These are phyloP conservation scores for Penicillium brevicompactum DNA, from an alignment of 2,329 filamentous ascomycete genomes.

Conservation along the genomic window DNA sequence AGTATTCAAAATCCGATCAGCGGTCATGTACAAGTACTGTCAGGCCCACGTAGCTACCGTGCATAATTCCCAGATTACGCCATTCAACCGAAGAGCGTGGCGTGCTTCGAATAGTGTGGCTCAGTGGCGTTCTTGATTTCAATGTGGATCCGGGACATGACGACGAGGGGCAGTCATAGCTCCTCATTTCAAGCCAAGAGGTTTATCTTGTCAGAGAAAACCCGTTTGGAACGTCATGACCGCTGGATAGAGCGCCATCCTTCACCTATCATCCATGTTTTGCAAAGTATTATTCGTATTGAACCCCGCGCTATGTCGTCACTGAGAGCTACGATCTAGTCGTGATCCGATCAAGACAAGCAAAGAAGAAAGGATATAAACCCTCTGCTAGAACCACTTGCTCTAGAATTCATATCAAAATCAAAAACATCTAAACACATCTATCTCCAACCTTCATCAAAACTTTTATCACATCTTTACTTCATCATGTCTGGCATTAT, in stretches of 20 bases:
- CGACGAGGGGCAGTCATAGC: slow-evolving; percentile 18
- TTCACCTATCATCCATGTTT: neutral
- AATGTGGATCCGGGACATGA: slow-evolving; percentile 15
- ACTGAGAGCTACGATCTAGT: slow-evolving; percentile 8
- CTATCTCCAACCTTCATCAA: neutral
- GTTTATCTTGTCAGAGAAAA: neutral
- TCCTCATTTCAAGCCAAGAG: slow-evolving; percentile 1
- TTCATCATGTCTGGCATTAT: slow-evolving; percentile 49
- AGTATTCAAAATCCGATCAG: no score
- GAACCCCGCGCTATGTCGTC: slow-evolving; percentile 22
- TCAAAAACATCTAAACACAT: neutral
- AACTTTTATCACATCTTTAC: neutral
- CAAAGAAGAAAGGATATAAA: slow-evolving; percentile 14
- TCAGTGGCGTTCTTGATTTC: slow-evolving; percentile 11
- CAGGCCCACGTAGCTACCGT: no score
- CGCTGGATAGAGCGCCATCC: neutral
- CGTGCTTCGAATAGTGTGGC: neutral
- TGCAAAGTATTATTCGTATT: neutral
- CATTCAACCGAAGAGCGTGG: neutral
- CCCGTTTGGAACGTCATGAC: slow-evolving; percentile 22
- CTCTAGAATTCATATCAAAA: neutral
- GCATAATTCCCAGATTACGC: neutral
- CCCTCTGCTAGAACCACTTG: neutral
- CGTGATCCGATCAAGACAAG: neutral
- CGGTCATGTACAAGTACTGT: no score